Evolutionary conservation across 495 filamentous ascomycete genomes (phyloP), one percentile per base, ranked within the genome.

Genomic region (Parachaetomium inaequale): DNA sequence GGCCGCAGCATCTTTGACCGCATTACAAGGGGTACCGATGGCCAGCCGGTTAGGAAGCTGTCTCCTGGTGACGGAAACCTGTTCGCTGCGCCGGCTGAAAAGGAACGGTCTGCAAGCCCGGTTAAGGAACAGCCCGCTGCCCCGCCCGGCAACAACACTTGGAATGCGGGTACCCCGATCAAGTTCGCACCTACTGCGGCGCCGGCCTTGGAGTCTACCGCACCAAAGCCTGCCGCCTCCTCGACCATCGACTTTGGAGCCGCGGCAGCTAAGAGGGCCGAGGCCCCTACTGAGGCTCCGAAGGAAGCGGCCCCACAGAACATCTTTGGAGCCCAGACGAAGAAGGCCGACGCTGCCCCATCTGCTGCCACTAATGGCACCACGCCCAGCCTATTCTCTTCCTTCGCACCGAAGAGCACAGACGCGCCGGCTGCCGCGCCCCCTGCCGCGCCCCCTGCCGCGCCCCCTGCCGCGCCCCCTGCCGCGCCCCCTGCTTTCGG

Each of bases 1-100:
- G 74, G 77, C 36, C 78, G 79, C 36, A 86, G 81, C 68, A 64
- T 88, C 4, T 89, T 89, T 58, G 84, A 85, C 55, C 80, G 84
- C 45, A 75, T 87, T 17, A 71, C 80, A 31, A 81, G 74, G 61
- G 75, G 75, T 15, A 55, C 69, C 15, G 76, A 79, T 54, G 79
- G 83, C 54, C 74, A 85, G 63, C 76, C 79, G 28, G 69, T 85
- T 55, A 73, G 80, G 52, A 62, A 72, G 60, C 50, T 68, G 15
- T 45, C 56, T 32, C 45, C 67, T 3, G 61, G 65, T 43, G 59
- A 73, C 66, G 55, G 65, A 47, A 61, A 42, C 38, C 68, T 68
- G n/a, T 67, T 73, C 36, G 63, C 63, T 59, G 21, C 62, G 17
- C 55, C 65, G 23, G 70, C 71, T 36, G 64, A 70, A 15, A 74